A percentile compares a stretch with the other conserved stretches of the same genome.
These are phyloP conservation scores for Chlamydomonas eustigma DNA, from an alignment of 139 green algal species.

Conservation along the genomic window DNA sequence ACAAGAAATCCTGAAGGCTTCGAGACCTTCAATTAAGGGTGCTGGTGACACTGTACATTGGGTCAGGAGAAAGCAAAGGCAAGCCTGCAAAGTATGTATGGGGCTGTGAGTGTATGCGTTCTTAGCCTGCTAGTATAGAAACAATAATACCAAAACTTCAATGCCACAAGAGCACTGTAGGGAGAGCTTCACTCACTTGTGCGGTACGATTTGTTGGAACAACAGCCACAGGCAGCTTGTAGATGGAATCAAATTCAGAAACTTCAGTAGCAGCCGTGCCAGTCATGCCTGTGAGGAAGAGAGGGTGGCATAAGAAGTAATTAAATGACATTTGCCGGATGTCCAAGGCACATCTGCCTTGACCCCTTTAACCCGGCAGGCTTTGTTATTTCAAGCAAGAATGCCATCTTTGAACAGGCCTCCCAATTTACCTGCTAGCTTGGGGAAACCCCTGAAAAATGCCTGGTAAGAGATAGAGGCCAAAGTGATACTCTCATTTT, in stretches of 20 bases:
- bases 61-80: no score
- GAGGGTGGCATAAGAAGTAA: not conserved
- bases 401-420: no score
- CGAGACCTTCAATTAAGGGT: no score
- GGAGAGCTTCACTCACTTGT: not conserved
- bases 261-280: constrained; percentile 92
- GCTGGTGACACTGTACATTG: no score
- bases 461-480: constrained; percentile 95
- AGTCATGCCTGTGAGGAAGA: constrained; percentile 74
- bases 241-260: constrained; percentile 95
- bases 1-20: no score
- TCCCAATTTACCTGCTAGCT: constrained; percentile 60
- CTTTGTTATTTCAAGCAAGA: no score
- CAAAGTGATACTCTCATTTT: constrained; percentile 94
- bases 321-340: not conserved
- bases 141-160: no score
- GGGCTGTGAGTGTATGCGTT: no score
- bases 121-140: no score
- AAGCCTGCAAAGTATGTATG: no score
- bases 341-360: not conserved
- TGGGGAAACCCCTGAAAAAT: constrained; percentile 70
- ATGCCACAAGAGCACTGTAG: no score
- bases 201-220: constrained; percentile 53
- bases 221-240: constrained; percentile 87
- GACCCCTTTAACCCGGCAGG: no score